Conservation (phyloP, 1,139 yeast species). For the Suzukiozyma palmioleophila region DNA sequence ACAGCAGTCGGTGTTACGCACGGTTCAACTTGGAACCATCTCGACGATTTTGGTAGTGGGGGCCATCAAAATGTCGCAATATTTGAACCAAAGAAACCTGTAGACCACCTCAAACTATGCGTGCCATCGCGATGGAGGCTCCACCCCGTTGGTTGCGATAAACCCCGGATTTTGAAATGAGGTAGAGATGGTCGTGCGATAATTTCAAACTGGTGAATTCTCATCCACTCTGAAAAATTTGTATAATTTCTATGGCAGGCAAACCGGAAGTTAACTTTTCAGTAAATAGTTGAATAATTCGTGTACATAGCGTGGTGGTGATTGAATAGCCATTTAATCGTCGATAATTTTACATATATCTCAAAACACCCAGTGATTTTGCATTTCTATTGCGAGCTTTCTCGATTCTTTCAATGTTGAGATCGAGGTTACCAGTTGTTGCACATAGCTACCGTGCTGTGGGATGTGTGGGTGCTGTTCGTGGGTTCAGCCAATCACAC, state of each 20-base stretch:
- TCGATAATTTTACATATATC: neutral
- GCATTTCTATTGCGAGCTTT: too few relatives aligned
- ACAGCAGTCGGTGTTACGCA: slow-evolving; percentile 42
- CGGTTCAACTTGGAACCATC: slow-evolving; percentile 18
- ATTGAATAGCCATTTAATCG: neutral
- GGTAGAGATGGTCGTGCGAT: slow-evolving; percentile 1
- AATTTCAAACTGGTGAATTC: neutral
- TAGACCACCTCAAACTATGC: too few relatives aligned
- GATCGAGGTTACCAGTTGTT: neutral
- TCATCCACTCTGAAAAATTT: slow-evolving; percentile 1
- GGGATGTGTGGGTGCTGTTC: neutral
- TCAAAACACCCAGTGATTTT: neutral
- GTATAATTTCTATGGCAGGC: neutral
- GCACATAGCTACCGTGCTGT: neutral
- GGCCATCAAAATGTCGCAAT: slow-evolving; percentile 10
- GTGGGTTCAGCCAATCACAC: slow-evolving; percentile 1
- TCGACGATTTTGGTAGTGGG: slow-evolving; percentile 11
- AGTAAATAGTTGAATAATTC: slow-evolving; percentile 1
- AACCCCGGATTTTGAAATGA: slow-evolving; percentile 2
- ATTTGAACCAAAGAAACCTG: neutral
- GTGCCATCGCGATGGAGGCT: too few relatives aligned
- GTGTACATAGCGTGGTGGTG: slow-evolving; percentile 1
- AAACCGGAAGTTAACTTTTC: neutral
- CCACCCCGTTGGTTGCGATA: too few relatives aligned
- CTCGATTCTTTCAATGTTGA: neutral